Evolutionary conservation across 2,329 filamentous ascomycete genomes (phyloP).

Genomic region (Fusarium sororula): DNA sequence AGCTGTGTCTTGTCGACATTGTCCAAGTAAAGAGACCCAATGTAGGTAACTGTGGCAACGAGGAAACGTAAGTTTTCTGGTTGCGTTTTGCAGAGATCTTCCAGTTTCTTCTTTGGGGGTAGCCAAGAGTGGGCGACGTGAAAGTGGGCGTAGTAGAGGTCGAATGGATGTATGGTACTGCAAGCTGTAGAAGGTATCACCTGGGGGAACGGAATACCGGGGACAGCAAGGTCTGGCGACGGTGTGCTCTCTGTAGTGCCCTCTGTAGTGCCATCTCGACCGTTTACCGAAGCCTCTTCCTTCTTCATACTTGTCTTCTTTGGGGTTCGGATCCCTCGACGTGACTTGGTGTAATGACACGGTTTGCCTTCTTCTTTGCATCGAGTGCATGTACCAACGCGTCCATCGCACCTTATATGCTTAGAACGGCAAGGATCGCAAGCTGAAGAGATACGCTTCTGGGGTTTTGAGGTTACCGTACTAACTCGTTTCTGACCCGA

Average conservation of each 20-base stretch:
- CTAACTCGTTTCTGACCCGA: constrained; percentile 16
- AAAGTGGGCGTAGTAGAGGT: constrained; percentile 39
- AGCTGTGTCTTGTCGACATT: constrained; percentile 9
- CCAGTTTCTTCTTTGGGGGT: constrained; percentile 26
- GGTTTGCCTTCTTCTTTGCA: constrained; percentile 22
- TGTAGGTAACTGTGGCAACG: constrained; percentile 25
- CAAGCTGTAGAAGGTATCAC: not conserved
- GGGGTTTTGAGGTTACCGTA: constrained; percentile 18
- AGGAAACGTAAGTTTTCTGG: constrained; percentile 13
- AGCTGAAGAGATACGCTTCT: constrained; percentile 33
- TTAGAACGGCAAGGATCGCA: constrained; percentile 35
- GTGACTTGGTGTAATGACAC: constrained; percentile 34
- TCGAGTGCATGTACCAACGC: constrained; percentile 18
- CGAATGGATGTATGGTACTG: constrained; percentile 6
- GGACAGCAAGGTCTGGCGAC: constrained; percentile 7
- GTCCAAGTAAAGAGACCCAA: constrained; percentile 34
- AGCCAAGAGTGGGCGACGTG: constrained; percentile 38
- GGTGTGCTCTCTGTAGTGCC: constrained; percentile 7
- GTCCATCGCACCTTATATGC: constrained; percentile 36
- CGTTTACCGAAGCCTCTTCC: not conserved
- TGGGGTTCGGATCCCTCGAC: constrained; percentile 29
- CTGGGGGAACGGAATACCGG: not conserved
- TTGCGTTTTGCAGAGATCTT: not conserved
- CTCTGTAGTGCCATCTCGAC: not conserved
- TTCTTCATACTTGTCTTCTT: constrained; percentile 24